Percentiles rank a stretch among this genome's conserved stretches.
These are phyloP conservation scores for Raphanus raphanistrum DNA, from an alignment of 345 rosid genomes.

Conservation along the genomic window DNA sequence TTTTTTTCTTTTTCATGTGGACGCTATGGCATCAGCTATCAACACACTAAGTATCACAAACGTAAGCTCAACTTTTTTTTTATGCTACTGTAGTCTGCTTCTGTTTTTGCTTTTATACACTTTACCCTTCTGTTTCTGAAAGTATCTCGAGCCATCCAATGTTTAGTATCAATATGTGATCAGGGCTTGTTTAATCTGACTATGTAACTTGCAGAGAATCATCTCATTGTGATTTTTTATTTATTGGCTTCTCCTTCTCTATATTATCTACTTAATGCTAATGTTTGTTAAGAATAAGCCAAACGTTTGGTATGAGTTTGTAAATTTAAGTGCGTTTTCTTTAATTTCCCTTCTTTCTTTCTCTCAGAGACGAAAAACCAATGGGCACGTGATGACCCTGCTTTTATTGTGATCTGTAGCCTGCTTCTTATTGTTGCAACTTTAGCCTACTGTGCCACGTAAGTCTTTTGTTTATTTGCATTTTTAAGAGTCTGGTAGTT, in stretches of 20 bases:
- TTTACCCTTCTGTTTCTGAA: slow-evolving; percentile 15
- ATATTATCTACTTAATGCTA: background rate
- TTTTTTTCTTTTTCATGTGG: slow-evolving; percentile 58
- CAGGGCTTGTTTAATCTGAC: slow-evolving; percentile 4
- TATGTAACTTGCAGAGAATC: background rate
- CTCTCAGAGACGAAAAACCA: slow-evolving; percentile 97
- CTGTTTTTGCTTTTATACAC: slow-evolving; percentile 12
- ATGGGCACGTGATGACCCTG: slow-evolving; percentile 99
- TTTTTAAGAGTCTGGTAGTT: background rate
- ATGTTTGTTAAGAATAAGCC: slow-evolving; percentile 9
- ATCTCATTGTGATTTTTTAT: slow-evolving; percentile 5
- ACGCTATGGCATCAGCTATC: slow-evolving; percentile 71
- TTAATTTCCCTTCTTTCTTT: slow-evolving; percentile 20
- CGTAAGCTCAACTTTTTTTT: slow-evolving; percentile 58
- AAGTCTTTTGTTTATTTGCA: slow-evolving; percentile 44
- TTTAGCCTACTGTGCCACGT: slow-evolving; percentile 95
- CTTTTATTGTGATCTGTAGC: slow-evolving; percentile 94
- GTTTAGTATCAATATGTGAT: background rate
- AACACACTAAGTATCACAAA: slow-evolving; percentile 98
- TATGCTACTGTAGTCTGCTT: slow-evolving; percentile 19
- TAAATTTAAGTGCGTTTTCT: slow-evolving; percentile 11
- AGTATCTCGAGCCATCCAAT: slow-evolving; percentile 1
- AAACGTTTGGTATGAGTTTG: background rate
- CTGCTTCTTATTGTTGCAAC: slow-evolving; percentile 81
- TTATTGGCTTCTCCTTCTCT: background rate